Evolutionary conservation across 306 rosid genomes (phyloP), one percentile per base, ranked within the genome.

Genomic region (Medicago ruthenica): DNA sequence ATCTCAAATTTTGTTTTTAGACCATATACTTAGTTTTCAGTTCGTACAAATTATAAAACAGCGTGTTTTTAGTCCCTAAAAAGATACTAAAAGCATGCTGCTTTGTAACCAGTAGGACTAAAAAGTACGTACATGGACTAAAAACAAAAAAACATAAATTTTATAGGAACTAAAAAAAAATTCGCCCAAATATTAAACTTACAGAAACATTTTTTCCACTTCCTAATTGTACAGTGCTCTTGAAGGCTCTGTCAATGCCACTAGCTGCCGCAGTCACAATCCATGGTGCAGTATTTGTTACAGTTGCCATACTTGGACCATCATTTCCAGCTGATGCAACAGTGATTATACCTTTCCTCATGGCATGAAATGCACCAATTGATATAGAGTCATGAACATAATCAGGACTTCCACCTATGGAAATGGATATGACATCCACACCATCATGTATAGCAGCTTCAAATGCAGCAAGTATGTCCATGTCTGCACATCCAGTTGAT

Each of bases 391-490:
- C 97, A 0, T 51, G 5, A 12, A 42, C 48, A 70, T 85, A 90
- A 61, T 27, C 76, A 0, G 61, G 12, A 13, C 3, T 8, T 0
- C 99, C 99, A 9, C 96, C 97, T 8, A 95, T 95, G 0, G 99
- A 95, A 63, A 92, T 71, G 0, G 99, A 95, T 76, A 95, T 92
- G 54, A 95, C 91, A 86, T 95, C 97, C 6, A 89, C 99, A 2
- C 99, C 99, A 60, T 95, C 99, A 1, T 86, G 83, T 50, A 89
- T 85, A 11, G 99, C 99, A 9, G 97, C 90, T 9, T 95, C 99
- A 71, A 85, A 95, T 48, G 86, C 97, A 1, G 99, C 99, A 12
- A 95, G 87, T 66, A 92, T 71, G 84, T 95, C 97, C 88, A 95
- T 92, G 74, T 95, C 97, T 3, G 97, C 18, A 66, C 99, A 95